These are phyloP conservation scores for Aquilaria yunnanensis DNA, from an alignment of 345 rosid genomes.

Conservation along the genomic window DNA sequence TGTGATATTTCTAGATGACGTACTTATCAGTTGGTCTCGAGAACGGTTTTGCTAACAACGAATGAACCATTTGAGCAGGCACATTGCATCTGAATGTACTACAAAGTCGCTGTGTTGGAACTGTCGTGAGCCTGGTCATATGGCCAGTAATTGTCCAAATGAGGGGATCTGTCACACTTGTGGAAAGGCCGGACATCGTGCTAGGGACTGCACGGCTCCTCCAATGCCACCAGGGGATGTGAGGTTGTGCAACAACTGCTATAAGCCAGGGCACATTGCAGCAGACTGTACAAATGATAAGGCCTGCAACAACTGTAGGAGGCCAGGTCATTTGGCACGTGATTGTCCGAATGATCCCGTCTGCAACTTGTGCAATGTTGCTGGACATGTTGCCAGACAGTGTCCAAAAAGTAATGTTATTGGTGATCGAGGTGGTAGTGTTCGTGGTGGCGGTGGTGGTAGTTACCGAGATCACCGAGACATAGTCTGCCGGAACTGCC, in stretches of 20 bases:
- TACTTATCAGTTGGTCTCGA: not conserved
- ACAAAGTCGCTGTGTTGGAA: constrained; percentile 91
- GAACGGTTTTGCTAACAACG: constrained; percentile 3
- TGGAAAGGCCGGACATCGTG: constrained; percentile 94
- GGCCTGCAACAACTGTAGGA: constrained; percentile 97
- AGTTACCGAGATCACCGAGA: constrained; percentile 61
- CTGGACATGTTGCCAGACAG: constrained; percentile 79
- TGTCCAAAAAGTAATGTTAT: constrained; percentile 59
- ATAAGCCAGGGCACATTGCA: constrained; percentile 83
- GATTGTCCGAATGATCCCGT: constrained; percentile 81
- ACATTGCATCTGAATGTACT: constrained; percentile 91
- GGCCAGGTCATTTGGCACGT: constrained; percentile 86
- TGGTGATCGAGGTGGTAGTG: constrained; percentile 38
- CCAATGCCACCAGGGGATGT: constrained; percentile 66
- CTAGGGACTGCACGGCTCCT: constrained; percentile 73
- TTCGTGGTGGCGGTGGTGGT: constrained; percentile 18
- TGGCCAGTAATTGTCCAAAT: constrained; percentile 76
- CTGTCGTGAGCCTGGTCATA: constrained; percentile 92
- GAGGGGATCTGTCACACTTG: constrained; percentile 98
- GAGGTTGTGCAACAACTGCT: constrained; percentile 94
- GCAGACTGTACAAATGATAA: constrained; percentile 92
- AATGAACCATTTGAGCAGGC: constrained; percentile 40
- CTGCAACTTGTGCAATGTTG: constrained; percentile 71
- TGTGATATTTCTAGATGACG: no score
- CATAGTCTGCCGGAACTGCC: constrained; percentile 64